These are phyloP conservation scores for Pseudotsuga menziesii DNA, from an alignment of 75 land plant species.

Conservation along the genomic window DNA sequence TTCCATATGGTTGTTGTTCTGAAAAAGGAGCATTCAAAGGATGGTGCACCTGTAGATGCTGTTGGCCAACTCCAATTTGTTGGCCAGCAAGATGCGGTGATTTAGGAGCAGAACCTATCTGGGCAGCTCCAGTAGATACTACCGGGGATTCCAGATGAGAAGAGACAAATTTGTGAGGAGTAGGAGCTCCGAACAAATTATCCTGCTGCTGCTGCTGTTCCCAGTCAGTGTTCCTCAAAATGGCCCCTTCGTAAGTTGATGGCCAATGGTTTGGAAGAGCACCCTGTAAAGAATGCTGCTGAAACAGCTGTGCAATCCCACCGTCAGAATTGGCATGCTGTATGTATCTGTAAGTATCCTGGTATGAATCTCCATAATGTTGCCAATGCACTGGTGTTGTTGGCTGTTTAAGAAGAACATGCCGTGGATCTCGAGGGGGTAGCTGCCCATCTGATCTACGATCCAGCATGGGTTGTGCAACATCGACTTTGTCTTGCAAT, in stretches of 20 bases:
- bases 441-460: slow-evolving; percentile 2
- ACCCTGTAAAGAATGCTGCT: slow-evolving; percentile 6
- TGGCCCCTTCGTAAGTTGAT: background rate
- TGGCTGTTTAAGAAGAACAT: background rate
- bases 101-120: background rate
- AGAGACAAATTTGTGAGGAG: background rate
- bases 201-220: slow-evolving; percentile 6
- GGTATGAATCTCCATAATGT: background rate
- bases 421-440: slow-evolving; percentile 2
- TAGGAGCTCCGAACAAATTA: background rate
- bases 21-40: background rate
- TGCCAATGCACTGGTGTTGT: slow-evolving; percentile 3
- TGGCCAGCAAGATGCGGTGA: background rate
- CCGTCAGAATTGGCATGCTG: slow-evolving; percentile 3
- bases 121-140: background rate
- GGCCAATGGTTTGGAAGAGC: slow-evolving; percentile 1
- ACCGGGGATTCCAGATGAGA: background rate
- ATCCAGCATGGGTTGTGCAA: background rate
- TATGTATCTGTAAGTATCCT: background rate
- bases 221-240: background rate
- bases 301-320: background rate
- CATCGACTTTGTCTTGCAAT: slow-evolving; percentile 3
- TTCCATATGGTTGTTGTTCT: slow-evolving; percentile 5
- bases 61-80: slow-evolving; percentile 2
- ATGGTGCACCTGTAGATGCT: slow-evolving; percentile 2